Conservation (phyloP, 306 rosid species). For the Quercus engelmannii region DNA sequence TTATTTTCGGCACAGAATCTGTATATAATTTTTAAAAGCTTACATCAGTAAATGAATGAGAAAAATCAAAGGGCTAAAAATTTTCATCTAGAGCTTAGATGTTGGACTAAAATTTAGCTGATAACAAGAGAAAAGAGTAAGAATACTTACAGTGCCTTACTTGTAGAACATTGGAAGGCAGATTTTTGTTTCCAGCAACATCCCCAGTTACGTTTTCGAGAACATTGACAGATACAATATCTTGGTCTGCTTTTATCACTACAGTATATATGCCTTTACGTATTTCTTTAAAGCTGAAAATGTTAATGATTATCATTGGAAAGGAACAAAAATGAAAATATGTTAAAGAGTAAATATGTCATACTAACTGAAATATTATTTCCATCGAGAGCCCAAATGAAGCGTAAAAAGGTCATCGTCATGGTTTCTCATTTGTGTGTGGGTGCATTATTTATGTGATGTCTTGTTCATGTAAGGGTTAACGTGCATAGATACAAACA, state of each 20-base stretch:
- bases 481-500: not conserved
- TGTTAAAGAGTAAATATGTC: not conserved
- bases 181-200: slow-evolving; percentile 81
- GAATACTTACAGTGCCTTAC: slow-evolving; percentile 79
- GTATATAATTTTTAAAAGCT: slow-evolving; percentile 21
- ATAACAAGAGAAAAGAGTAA: not conserved
- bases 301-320: slow-evolving; percentile 16
- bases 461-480: not conserved
- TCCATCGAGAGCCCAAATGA: not conserved
- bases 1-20: slow-evolving; percentile 60
- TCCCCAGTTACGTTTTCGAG: slow-evolving; percentile 70
- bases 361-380: not conserved
- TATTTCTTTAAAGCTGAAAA: slow-evolving; percentile 50
- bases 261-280: slow-evolving; percentile 36
- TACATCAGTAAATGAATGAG: not conserved
- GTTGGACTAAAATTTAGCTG: slow-evolving; percentile 1
- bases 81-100: not conserved
- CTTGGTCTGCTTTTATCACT: slow-evolving; percentile 55
- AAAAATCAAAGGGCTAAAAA: not conserved
- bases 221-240: slow-evolving; percentile 47
- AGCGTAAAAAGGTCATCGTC: not conserved
- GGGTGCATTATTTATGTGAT: slow-evolving; percentile 1
- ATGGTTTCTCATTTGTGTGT: not conserved
- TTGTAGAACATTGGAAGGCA: slow-evolving; percentile 80
- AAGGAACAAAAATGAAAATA: not conserved